Evolutionary conservation across 2,329 filamentous ascomycete genomes (phyloP), one percentile per base, ranked within the genome.

Genomic region (Aspergillus pseudoglaucus): DNA sequence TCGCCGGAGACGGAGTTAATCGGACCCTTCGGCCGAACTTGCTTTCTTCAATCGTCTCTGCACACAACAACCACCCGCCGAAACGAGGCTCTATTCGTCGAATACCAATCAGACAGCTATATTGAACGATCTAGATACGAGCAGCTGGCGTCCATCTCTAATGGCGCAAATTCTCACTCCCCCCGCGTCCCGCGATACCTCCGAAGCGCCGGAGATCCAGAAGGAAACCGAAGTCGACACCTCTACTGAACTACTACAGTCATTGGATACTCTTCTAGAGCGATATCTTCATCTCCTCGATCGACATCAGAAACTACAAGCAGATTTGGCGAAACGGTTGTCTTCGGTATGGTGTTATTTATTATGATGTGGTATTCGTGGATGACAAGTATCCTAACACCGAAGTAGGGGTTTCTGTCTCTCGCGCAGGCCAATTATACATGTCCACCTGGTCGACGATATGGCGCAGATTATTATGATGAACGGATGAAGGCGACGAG

Each of bases 391-490:
- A 51, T 47, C 48, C 48, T 68, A 58, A 56, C 51, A 54, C 12
- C 47, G 50, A 44, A 46, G 41, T 59, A 77, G 67, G 74, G 74
- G 4, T 76, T 74, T 51, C 60, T 76, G 35, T 67, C 71, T 33
- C 67, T 77, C 27, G 69, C 74, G 17, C 69, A 75, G 48, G 74
- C 74, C 33, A 76, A 77, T 51, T 73, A 73, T 51, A 68, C 67
- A 25, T 71, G 68, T 50, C 63, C 70, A 2, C 67, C 71, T 14
- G 70, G 70, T 14, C 67, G 72, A 47, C 61, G 69, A 44, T 74
- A 72, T 62, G 74, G 75, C 12, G 63, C 70, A 32, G 74, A 77
- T 46, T 75, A 71, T 52, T 77, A 75, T 49, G 75, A 77, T 59
- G 69, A 71, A 41, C 63, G 75, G 27, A 77, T 76, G 75, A 74